Percentiles rank a stretch among this genome's conserved stretches.
phyloP scores from a whole-genome alignment of 192 early-diverging fungal species.

The Coemansia sp. region DNA sequence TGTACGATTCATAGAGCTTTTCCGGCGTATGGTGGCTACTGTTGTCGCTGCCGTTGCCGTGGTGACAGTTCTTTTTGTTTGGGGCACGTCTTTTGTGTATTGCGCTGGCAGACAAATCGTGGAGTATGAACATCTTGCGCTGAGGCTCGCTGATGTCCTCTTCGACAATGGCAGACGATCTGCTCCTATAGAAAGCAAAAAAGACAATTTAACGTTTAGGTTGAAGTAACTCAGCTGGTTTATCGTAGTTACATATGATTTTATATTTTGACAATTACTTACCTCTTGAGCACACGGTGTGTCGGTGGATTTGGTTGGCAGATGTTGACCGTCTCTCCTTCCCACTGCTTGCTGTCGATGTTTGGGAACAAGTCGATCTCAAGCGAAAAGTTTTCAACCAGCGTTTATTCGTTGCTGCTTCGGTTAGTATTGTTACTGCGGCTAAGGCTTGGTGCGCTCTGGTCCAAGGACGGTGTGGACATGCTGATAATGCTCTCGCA shows the following conservation, averaged over 20 bases:
- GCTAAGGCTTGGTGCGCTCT: neutral
- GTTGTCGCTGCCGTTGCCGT: neutral
- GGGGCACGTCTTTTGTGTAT: neutral
- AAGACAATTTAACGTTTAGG: too few species aligned
- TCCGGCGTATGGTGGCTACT: conserved; percentile 17
- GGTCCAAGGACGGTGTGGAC: conserved; percentile 17
- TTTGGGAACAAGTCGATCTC: conserved; percentile 5
- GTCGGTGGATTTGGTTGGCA: conserved; percentile 10
- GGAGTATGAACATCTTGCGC: conserved; percentile 1
- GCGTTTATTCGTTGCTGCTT: conserved; percentile 22
- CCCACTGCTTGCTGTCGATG: neutral
- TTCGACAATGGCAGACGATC: neutral
- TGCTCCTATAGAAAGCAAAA: conserved; percentile 11
- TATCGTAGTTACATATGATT: too few species aligned
- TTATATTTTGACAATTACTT: too few species aligned
- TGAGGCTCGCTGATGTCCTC: neutral
- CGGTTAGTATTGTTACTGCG: conserved; percentile 1
- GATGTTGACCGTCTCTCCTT: conserved; percentile 5
- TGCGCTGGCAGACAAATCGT: neutral
- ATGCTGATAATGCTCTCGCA: conserved; percentile 13
- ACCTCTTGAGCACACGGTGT: conserved; percentile 9
- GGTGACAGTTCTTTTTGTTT: neutral
- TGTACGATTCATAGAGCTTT: conserved; percentile 23
- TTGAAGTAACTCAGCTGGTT: too few species aligned
- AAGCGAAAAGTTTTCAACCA: neutral